Base-by-base conservation (phyloP, 345 rosid species). In the Boechera divaricarpa region DNA sequence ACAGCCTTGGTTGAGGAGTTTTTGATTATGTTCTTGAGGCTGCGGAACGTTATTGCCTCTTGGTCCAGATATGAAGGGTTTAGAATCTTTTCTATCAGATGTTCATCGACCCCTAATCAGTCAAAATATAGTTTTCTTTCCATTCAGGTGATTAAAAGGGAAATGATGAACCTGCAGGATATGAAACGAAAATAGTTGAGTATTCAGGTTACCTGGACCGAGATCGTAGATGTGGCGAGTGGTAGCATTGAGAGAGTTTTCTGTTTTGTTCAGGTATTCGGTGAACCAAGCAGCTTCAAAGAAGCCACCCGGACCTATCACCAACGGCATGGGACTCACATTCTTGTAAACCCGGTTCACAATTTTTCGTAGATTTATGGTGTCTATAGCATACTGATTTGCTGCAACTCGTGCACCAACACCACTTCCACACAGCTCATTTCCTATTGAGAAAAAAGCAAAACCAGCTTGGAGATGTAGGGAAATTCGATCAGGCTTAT, bases 151-250 rank as follows among this genome's bases (percentile, higher is more conserved):
- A 51, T 28, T 57, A 56, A 39, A 80, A 67, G 64, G 9, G 52
- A 16, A 24, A 56, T 7, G 12, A 36, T 24, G 33, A 35, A 59
- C 32, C 32, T 69, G 18, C 31, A 41, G 4, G 21, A 56, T 65
- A 4, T 57, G 32, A 58, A 41, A 51, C 61, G 32, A 38, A 21
- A 47, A 10, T 69, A 44, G 60, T 29, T 59, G 63, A 41, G 67
- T 42, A 57, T 58, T 12, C 24, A 45, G 73, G 29, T 49, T 85
- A 93, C 99, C 98, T 80, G 99, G 88, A 44, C 99, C 99, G 28
- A 95, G 97, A 73, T 92, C 86, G 87, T 95, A 95, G 76, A 95
- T 93, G 81, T 95, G 97, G 66, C 83, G 98, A 7, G 94, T 92
- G 64, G 85, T 77, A 4, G 84, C 98, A 60, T 92, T 81, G 6